These are phyloP conservation scores for Myriosclerotinia curreyana DNA, from an alignment of 2,329 filamentous ascomycete genomes.

Conservation along the genomic window DNA sequence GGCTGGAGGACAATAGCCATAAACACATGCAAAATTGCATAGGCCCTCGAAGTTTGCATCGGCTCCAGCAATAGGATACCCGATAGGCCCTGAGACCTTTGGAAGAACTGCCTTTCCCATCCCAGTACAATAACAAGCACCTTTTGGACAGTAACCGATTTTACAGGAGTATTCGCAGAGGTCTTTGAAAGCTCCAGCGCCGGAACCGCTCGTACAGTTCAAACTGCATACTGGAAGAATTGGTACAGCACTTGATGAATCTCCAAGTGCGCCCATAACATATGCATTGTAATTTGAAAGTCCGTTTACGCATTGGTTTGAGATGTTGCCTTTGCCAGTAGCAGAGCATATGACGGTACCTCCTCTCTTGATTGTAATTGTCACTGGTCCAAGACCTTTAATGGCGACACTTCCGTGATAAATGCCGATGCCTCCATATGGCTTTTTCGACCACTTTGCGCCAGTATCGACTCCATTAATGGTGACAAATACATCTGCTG, in stretches of 20 bases:
- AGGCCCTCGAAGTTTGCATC: conserved; percentile 2
- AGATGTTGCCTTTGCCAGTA: neutral
- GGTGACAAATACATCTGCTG: conserved; percentile 5
- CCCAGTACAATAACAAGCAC: conserved; percentile 13
- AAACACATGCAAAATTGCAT: conserved; percentile 13
- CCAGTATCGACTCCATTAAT: neutral
- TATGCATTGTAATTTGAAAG: conserved; percentile 7
- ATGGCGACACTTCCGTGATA: conserved; percentile 12
- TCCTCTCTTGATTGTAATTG: neutral
- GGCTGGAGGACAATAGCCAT: conserved; percentile 11
- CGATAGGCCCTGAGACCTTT: neutral
- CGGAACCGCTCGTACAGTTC: conserved; percentile 28
- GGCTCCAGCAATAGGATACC: conserved; percentile 5
- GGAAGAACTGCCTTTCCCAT: conserved; percentile 5
- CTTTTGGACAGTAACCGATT: conserved; percentile 30
- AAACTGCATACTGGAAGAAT: neutral
- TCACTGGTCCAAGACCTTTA: neutral
- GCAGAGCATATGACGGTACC: neutral
- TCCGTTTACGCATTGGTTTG: neutral
- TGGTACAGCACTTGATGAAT: neutral
- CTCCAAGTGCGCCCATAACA: neutral
- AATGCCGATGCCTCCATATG: neutral
- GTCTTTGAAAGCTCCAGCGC: conserved; percentile 40
- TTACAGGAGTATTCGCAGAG: conserved; percentile 39
- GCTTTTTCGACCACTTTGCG: conserved; percentile 1